Base-by-base conservation (phyloP, 345 rosid species). In the Draba incana region DNA sequence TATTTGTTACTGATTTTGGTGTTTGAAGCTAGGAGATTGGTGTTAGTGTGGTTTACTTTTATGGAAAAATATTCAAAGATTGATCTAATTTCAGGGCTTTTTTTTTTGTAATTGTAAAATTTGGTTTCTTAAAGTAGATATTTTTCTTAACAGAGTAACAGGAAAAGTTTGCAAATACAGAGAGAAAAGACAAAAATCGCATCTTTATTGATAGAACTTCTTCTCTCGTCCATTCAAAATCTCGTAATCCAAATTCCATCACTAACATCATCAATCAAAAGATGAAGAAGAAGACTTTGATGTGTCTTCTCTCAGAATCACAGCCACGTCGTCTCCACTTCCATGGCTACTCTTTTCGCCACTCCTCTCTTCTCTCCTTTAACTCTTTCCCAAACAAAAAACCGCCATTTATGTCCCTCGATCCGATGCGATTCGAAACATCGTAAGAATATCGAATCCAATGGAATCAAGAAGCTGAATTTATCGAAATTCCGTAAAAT, bases 331-430 rank as follows among this genome's bases (percentile, higher is more conserved):
- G 41, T 66, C 67, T 39, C 45, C 70, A 51, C 25, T 43, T 25
- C 80, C 53, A 88, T 86, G 92, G 87, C 91, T 39, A 38, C 76
- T 50, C 78, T 64, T 48, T 57, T 83, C 25, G 62, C 79, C 28
- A 56, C 82, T 27, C 71, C 75, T 69, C 68, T 65, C 23, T 57
- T 69, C 30, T 45, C 79, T 20, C 67, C 87, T 9, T 38, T 56
- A 25, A 20, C 74, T 65, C 74, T 69, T 31, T 35, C 66, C 5
- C 1, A 64, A 0, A 0, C 50, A 59, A 75, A 53, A 16, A 56
- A 47, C 65, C 73, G n/a, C 57, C 66, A 11, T 54, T 57, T 23
- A 6, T 49, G 44, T 43, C 72, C 69, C 37, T 70, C 66, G 45
- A 38, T 56, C 64, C 62, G 38, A 20, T 7, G 52, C 20, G 31